A percentile compares a stretch with the other conserved stretches of the same genome.
phyloP scores from a whole-genome alignment of 371 early-diverging fungal species.

The Zychaea mexicana region DNA sequence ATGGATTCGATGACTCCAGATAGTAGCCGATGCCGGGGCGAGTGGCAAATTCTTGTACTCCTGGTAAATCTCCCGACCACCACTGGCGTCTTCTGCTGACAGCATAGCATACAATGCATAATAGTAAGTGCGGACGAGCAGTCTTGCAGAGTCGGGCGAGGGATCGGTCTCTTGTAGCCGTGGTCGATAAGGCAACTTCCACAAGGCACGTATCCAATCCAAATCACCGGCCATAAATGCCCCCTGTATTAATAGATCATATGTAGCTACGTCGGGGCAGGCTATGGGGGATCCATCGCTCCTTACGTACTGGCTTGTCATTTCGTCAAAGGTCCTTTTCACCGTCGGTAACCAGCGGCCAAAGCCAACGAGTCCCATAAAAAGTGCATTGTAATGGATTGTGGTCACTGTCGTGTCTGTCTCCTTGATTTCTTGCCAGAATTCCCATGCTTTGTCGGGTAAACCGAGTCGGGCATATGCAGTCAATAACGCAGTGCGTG shows the following conservation, averaged over 20 bases:
- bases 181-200: slow-evolving; percentile 12
- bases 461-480: slow-evolving; percentile 24
- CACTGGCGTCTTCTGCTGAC: slow-evolving; percentile 6
- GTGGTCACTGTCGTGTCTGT: neutral
- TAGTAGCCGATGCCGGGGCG: slow-evolving; percentile 12
- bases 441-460: slow-evolving; percentile 33
- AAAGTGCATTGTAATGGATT: slow-evolving; percentile 33
- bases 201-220: slow-evolving; percentile 16
- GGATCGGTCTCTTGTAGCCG: neutral
- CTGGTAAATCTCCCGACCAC: slow-evolving; percentile 13
- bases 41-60: slow-evolving; percentile 5
- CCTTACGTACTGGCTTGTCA: slow-evolving; percentile 8
- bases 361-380: slow-evolving; percentile 20
- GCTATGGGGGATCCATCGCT: neutral
- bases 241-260: slow-evolving; percentile 33
- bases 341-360: slow-evolving; percentile 32
- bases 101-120: slow-evolving; percentile 27
- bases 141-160: neutral
- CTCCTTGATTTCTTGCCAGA: slow-evolving; percentile 29
- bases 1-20: slow-evolving; percentile 12
- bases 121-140: slow-evolving; percentile 28
- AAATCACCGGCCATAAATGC: slow-evolving; percentile 22
- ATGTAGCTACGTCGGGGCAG: slow-evolving; percentile 20
- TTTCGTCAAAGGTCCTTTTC: slow-evolving; percentile 29
- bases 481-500: slow-evolving; percentile 26